Percentiles rank a stretch among this genome's conserved stretches.
Evolutionary conservation across 2,329 filamentous ascomycete species (phyloP).

Genomic region (Diaporthe longicolla): DNA sequence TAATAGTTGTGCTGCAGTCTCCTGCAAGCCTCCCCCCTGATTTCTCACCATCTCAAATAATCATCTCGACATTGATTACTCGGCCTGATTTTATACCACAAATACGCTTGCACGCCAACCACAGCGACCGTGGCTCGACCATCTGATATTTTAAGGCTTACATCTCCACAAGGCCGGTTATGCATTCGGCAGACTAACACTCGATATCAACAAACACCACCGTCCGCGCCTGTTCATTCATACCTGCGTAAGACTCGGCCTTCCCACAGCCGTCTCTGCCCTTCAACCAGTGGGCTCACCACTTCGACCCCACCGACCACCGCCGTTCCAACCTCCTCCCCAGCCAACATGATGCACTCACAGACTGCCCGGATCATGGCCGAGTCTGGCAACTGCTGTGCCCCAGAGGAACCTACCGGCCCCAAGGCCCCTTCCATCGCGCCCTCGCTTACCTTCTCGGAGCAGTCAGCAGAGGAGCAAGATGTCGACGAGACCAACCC

Average conservation of each 20-base stretch:
- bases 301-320: background rate
- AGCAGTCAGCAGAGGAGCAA: slow-evolving; percentile 68
- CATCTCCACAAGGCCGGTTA: slow-evolving; percentile 20
- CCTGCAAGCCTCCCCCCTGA: background rate
- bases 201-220: background rate
- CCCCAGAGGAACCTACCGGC: slow-evolving; percentile 57
- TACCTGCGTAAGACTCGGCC: slow-evolving; percentile 39
- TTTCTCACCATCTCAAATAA: slow-evolving; percentile 30
- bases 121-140: slow-evolving; percentile 38
- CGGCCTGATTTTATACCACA: background rate
- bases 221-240: background rate
- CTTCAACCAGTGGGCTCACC: slow-evolving; percentile 6
- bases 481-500: slow-evolving; percentile 64
- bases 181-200: slow-evolving; percentile 34
- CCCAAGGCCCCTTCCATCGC: slow-evolving; percentile 63
- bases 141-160: slow-evolving; percentile 24
- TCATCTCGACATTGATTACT: slow-evolving; percentile 9
- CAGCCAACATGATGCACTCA: slow-evolving; percentile 53
- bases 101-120: background rate
- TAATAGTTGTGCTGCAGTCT: slow-evolving; percentile 1
- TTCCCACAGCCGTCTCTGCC: slow-evolving; percentile 11
- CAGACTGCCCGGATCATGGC: slow-evolving; percentile 57
- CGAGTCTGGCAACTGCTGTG: slow-evolving; percentile 44
- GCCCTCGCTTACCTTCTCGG: slow-evolving; percentile 74
- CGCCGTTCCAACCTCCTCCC: slow-evolving; percentile 50